Evolutionary conservation across 139 green algal genomes (phyloP).

Genomic region (Zygnema circumcarinatum): DNA sequence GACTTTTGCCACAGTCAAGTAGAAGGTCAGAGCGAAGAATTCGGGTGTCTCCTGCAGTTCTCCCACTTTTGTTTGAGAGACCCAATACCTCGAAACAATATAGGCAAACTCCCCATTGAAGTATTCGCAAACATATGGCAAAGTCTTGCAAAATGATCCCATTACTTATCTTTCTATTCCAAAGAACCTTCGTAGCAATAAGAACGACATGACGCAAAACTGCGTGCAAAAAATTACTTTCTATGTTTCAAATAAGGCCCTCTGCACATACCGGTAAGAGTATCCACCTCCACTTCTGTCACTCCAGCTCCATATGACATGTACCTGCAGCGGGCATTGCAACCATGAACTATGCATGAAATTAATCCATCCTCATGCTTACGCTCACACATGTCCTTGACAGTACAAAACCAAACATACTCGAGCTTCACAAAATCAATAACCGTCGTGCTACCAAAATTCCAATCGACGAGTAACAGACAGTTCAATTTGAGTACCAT

Average conservation of each 20-base stretch:
- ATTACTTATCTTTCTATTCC: too few relatives aligned
- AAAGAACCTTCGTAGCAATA: too few relatives aligned
- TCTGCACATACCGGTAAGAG: constrained; percentile 68
- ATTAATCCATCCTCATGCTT: constrained; percentile 18
- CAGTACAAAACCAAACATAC: too few relatives aligned
- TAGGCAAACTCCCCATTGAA: not conserved
- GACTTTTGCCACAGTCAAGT: constrained; percentile 67
- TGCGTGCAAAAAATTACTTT: too few relatives aligned
- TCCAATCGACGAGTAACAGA: too few relatives aligned
- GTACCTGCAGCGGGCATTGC: constrained; percentile 67
- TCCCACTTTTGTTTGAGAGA: too few relatives aligned
- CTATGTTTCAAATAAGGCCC: too few relatives aligned
- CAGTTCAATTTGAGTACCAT: too few relatives aligned
- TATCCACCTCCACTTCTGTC: constrained; percentile 65
- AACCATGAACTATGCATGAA: not conserved
- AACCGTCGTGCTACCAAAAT: too few relatives aligned
- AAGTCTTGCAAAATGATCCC: not conserved
- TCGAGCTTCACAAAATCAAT: too few relatives aligned
- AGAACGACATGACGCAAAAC: too few relatives aligned
- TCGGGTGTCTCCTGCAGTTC: constrained; percentile 63
- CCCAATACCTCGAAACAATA: not conserved
- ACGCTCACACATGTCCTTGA: too few relatives aligned
- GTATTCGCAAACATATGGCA: not conserved
- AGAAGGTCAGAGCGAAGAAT: constrained; percentile 69
- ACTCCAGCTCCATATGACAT: constrained; percentile 63